Conservation (phyloP, 2,329 filamentous ascomycete genomes). For the Colletotrichum sp. region DNA sequence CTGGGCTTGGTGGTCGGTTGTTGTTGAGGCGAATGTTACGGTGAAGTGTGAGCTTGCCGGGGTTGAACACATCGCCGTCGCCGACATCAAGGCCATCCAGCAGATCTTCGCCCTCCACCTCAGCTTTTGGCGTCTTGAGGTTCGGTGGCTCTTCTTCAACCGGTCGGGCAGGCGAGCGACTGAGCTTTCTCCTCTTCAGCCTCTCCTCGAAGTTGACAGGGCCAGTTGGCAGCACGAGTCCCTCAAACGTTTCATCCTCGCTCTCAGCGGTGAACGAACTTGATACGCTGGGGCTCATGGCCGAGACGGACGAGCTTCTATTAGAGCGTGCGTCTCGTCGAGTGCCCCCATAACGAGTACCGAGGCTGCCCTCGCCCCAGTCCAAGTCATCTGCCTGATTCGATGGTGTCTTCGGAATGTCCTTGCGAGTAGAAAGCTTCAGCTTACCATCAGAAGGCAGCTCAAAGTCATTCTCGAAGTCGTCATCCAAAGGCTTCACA, state of each 20-base stretch:
- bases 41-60: conserved; percentile 82
- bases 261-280: conserved; percentile 92
- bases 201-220: conserved; percentile 84
- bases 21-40: conserved; percentile 91
- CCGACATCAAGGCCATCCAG: conserved; percentile 87
- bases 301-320: conserved; percentile 86
- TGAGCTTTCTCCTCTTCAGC: conserved; percentile 73
- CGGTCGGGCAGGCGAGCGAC: conserved; percentile 58
- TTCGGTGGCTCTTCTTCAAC: conserved; percentile 40
- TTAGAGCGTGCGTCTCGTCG: conserved; percentile 79
- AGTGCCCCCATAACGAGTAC: conserved; percentile 88
- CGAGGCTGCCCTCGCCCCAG: conserved; percentile 92
- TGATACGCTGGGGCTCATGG: conserved; percentile 89
- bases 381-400: conserved; percentile 79
- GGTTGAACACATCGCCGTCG: conserved; percentile 80
- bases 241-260: conserved; percentile 90
- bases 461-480: conserved; percentile 76
- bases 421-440: conserved; percentile 64
- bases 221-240: conserved; percentile 83
- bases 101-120: conserved; percentile 74
- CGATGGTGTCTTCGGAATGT: conserved; percentile 68
- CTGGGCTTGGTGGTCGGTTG: conserved; percentile 70
- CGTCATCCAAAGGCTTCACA: conserved; percentile 54
- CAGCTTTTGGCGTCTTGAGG: conserved; percentile 35
- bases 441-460: conserved; percentile 71